A percentile compares a stretch with the other conserved stretches of the same genome.
Evolutionary conservation across 2,329 filamentous ascomycete species (phyloP).

Genomic region (Aspergillus novoparasiticus): DNA sequence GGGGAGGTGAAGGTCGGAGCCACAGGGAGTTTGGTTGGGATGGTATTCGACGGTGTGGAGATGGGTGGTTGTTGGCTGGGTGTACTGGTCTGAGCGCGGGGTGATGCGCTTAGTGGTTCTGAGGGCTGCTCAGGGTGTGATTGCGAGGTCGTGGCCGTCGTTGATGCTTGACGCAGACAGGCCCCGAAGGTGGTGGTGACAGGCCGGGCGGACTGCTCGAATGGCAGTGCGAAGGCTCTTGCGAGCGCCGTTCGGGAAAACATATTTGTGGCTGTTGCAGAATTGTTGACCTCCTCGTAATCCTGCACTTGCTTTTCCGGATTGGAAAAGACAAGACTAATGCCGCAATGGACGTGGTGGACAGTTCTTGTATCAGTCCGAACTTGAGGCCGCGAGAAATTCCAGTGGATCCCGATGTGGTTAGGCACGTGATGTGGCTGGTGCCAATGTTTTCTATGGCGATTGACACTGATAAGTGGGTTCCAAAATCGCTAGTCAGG

Average conservation of each 20-base stretch:
- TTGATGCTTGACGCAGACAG: constrained; percentile 45
- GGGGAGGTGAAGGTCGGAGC: constrained; percentile 40
- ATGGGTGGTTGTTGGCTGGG: constrained; percentile 16
- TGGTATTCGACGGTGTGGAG: constrained; percentile 16
- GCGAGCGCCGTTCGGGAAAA: constrained; percentile 39
- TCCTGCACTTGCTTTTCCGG: constrained; percentile 9
- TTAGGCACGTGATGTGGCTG: constrained; percentile 32
- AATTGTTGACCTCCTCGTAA: not conserved
- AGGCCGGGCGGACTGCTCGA: constrained; percentile 21
- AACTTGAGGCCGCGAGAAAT: constrained; percentile 34
- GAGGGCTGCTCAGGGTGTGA: constrained; percentile 35
- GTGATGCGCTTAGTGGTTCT: constrained; percentile 29
- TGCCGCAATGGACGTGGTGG: constrained; percentile 10
- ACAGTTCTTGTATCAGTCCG: constrained; percentile 7
- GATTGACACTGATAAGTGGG: not conserved
- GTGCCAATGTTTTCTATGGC: not conserved
- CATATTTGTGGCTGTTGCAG: constrained; percentile 29
- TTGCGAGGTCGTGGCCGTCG: constrained; percentile 32
- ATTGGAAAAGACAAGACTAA: constrained; percentile 18
- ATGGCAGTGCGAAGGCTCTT: constrained; percentile 31
- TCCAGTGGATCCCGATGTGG: constrained; percentile 32
- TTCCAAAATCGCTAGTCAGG: not conserved
- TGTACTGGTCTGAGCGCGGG: constrained; percentile 29
- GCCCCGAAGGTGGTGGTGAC: constrained; percentile 36
- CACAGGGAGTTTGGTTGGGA: constrained; percentile 38